Percentiles rank a stretch among this genome's conserved stretches.
phyloP scores from a whole-genome alignment of 805 yeast species.

The Trichomonascus vanleenenianus region DNA sequence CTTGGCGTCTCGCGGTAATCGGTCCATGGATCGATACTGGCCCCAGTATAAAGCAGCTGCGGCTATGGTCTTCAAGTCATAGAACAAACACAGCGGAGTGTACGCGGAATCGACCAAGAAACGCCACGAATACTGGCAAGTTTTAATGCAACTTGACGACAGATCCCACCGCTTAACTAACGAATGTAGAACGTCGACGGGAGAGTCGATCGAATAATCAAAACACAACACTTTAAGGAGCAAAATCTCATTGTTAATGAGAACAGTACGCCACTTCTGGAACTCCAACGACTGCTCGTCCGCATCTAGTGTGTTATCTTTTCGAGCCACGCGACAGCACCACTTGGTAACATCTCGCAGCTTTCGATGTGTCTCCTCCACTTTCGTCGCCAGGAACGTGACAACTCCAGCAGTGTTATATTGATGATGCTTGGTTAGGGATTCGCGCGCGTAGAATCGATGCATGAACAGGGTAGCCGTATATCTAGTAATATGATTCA shows the following conservation, averaged over 20 bases:
- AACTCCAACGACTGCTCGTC: slow-evolving; percentile 42
- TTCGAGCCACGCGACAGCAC: slow-evolving; percentile 41
- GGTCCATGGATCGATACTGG: background rate
- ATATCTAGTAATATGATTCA: slow-evolving; percentile 41
- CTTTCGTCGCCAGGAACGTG: slow-evolving; percentile 45
- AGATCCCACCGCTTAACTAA: background rate
- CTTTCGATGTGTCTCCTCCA: slow-evolving; percentile 44
- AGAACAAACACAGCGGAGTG: slow-evolving; percentile 28
- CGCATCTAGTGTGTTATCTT: slow-evolving; percentile 31
- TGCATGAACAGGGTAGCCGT: slow-evolving; percentile 44
- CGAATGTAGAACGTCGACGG: slow-evolving; percentile 14
- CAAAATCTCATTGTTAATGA: slow-evolving; percentile 39
- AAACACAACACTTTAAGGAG: slow-evolving; percentile 40
- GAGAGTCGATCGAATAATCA: slow-evolving; percentile 39
- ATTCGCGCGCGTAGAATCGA: slow-evolving; percentile 43
- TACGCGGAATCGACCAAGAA: slow-evolving; percentile 34
- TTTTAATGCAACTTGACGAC: background rate
- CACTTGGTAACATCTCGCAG: slow-evolving; percentile 42
- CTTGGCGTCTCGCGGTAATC: background rate
- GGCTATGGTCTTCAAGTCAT: slow-evolving; percentile 28
- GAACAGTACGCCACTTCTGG: slow-evolving; percentile 44
- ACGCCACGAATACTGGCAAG: slow-evolving; percentile 20
- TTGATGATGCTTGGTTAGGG: slow-evolving; percentile 36
- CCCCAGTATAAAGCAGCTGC: slow-evolving; percentile 32
- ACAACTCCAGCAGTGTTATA: slow-evolving; percentile 46